Base-by-base conservation (phyloP, 805 yeast species). In the Suhomyces canberraensis region DNA sequence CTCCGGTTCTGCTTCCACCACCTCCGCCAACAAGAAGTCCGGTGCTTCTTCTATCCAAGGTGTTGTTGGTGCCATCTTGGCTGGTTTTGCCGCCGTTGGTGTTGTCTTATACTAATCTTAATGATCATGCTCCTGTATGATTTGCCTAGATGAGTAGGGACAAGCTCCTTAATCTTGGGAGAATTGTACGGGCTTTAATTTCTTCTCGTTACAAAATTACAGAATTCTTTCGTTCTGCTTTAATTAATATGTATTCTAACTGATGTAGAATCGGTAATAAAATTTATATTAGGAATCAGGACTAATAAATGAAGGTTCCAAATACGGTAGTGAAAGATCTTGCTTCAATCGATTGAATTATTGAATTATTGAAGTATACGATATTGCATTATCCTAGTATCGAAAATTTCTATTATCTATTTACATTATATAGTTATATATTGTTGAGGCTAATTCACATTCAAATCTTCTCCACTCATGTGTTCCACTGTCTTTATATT, bases 1-100 rank as follows among this genome's bases (percentile, higher is more conserved):
- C 14, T 32, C 55, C 25, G 35, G 55, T 33, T 29, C 49, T 13
- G 42, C 59, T 28, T 25, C 42, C 20, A 22, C 52, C 19, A 35
- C 54, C 20, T 30, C 57, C 29, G 15, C 27, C 15, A 33, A 50
- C 42, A 56, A 41, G 49, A 48, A 38, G 33, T 46, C 48, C 32
- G 65, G 45, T 35, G 65, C 62, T 45, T 38, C 46, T 34, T 47
- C 50, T 25, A 39, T 42, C 28, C 24, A 35, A 31, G 51, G 51
- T 41, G 47, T 48, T 48, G 48, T 60, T 31, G 54, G 53, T 37
- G 44, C 66, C 33, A 42, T 58, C 21, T 42, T 58, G 41, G 60
- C 61, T 31, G 58, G 56, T 38, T 51, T 65, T 35, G 66, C 64
- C 41, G 63, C 65, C 38, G 44, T 64, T 35, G 71, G 71, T 50